A percentile compares a stretch with the other conserved stretches of the same genome.
These are phyloP conservation scores for Taiozyma sp. DNA, from an alignment of 1,139 yeast genomes.

Conservation along the genomic window DNA sequence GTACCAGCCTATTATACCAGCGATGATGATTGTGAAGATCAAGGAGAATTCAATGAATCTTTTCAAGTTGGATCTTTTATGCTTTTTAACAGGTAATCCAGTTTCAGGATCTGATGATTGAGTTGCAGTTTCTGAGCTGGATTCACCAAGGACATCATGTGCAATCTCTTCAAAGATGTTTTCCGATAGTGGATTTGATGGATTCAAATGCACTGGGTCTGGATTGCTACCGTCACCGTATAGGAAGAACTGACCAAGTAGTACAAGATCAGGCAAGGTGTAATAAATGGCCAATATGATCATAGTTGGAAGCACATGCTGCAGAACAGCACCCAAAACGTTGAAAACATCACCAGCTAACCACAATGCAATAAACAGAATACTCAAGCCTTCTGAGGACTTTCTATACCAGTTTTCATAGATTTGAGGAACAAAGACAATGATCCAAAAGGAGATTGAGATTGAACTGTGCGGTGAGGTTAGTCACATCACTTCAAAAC, in stretches of 20 bases:
- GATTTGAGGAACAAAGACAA: constrained; percentile 95
- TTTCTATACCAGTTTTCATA: constrained; percentile 85
- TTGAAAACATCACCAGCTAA: constrained; percentile 86
- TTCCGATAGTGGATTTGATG: constrained; percentile 82
- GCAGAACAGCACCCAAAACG: constrained; percentile 82
- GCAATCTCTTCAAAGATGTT: constrained; percentile 56
- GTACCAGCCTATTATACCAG: constrained; percentile 88
- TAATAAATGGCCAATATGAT: constrained; percentile 85
- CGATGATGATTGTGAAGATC: constrained; percentile 63
- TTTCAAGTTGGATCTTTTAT: constrained; percentile 15
- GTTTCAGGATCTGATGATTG: constrained; percentile 8
- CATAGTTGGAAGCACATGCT: constrained; percentile 92
- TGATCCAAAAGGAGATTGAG: constrained; percentile 96
- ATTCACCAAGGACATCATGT: constrained; percentile 24
- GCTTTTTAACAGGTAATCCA: constrained; percentile 1
- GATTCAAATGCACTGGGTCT: constrained; percentile 79
- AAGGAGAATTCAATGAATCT: constrained; percentile 47
- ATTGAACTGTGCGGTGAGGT: constrained; percentile 36
- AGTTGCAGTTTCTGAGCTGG: constrained; percentile 9
- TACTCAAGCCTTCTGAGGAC: constrained; percentile 82
- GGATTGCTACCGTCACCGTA: constrained; percentile 49
- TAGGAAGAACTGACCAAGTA: constrained; percentile 74
- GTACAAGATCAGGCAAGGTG: constrained; percentile 82
- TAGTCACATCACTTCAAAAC: background rate
- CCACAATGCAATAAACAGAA: constrained; percentile 83